Conservation (phyloP, 176 grass and related monocot species). For the Hsuehochloa calcarea region DNA sequence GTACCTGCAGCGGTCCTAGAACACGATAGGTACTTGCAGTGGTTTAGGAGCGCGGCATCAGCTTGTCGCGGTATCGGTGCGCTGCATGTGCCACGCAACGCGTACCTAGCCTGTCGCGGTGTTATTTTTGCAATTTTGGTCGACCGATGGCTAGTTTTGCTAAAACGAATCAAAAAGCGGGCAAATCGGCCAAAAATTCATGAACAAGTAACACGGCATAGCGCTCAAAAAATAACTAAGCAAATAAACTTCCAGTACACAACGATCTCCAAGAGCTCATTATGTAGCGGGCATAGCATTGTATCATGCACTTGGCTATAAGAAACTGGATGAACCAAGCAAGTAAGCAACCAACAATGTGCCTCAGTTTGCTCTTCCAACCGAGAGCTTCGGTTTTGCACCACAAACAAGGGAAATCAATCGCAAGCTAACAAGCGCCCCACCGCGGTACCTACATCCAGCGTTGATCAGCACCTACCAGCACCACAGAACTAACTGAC, state of each 20-base stretch:
- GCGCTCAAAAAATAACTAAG: background rate
- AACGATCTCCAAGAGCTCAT: background rate
- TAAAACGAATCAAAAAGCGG: no score
- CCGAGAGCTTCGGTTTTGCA: background rate
- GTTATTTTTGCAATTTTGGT: no score
- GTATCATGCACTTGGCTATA: background rate
- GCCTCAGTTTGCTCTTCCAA: background rate
- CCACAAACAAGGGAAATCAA: background rate
- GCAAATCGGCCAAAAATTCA: background rate
- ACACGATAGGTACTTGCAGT: no score
- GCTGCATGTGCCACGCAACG: no score
- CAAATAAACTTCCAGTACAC: background rate
- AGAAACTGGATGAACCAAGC: background rate
- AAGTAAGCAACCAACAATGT: background rate
- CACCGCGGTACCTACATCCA: background rate
- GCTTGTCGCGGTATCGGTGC: no score
- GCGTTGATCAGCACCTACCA: background rate
- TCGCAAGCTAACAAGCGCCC: background rate
- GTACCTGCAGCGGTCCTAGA: no score
- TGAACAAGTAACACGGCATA: background rate
- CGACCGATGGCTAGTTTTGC: no score
- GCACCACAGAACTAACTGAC: background rate
- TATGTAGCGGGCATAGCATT: background rate
- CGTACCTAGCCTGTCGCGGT: no score
- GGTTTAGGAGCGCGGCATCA: no score